These are phyloP conservation scores for Zanthoxylum bungeanum DNA, from an alignment of 345 rosid species.

Conservation along the genomic window DNA sequence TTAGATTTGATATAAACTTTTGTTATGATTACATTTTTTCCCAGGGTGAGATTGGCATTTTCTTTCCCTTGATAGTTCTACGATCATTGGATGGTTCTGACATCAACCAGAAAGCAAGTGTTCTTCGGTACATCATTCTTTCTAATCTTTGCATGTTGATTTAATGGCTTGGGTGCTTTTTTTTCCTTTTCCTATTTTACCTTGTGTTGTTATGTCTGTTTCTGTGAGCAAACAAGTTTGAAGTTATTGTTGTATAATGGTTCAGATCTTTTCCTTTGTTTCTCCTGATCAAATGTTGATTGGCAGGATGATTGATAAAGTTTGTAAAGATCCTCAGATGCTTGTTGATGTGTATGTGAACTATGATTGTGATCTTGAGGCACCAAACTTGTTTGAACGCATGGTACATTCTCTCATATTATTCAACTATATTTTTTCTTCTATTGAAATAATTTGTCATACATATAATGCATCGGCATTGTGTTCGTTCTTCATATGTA, in stretches of 20 bases:
- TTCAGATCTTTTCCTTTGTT: constrained; percentile 11
- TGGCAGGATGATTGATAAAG: constrained; percentile 90
- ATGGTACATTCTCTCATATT: constrained; percentile 49
- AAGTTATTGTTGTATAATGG: constrained; percentile 4
- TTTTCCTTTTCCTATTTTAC: too few species aligned
- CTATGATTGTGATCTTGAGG: constrained; percentile 98
- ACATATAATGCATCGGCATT: constrained; percentile 5
- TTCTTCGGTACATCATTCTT: constrained; percentile 63
- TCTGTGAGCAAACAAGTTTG: not conserved
- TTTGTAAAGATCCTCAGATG: constrained; percentile 93
- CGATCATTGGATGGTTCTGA: constrained; percentile 86
- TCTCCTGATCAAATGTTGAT: constrained; percentile 17
- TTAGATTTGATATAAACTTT: constrained; percentile 4
- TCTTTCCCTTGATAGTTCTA: constrained; percentile 90
- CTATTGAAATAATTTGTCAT: not conserved
- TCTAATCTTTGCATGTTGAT: constrained; percentile 21
- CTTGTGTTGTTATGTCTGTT: not conserved
- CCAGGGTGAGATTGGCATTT: constrained; percentile 95
- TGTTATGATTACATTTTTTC: constrained; percentile 17
- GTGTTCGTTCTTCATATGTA: constrained; percentile 23
- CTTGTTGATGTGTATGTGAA: constrained; percentile 97
- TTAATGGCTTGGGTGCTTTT: constrained; percentile 8
- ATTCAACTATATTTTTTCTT: constrained; percentile 5
- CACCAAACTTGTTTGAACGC: constrained; percentile 98
- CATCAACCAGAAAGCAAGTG: constrained; percentile 75